A percentile compares a stretch with the other conserved stretches of the same genome.
Evolutionary conservation across 1,284 basidiomycete species (phyloP).

Genomic region (Puccinia coronata): DNA sequence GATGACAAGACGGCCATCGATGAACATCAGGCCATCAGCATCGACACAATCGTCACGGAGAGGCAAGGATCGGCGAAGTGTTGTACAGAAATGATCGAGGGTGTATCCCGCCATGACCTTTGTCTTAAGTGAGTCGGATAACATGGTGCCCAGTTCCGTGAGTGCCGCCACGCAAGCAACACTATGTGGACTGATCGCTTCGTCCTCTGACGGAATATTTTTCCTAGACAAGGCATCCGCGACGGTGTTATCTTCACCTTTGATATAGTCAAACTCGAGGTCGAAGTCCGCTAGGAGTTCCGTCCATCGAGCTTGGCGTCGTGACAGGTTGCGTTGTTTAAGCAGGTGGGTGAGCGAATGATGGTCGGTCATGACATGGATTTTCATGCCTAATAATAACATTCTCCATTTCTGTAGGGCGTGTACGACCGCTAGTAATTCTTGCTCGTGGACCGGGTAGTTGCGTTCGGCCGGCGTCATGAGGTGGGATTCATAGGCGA

Average conservation of each 20-base stretch:
- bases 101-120: neutral
- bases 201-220: slow-evolving; percentile 55
- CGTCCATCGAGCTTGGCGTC: slow-evolving; percentile 54
- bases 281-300: too few relatives aligned
- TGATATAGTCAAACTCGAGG: too few relatives aligned
- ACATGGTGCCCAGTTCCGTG: too few relatives aligned
- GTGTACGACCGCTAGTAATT: too few relatives aligned
- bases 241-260: too few relatives aligned
- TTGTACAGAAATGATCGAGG: neutral
- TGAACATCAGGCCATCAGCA: neutral
- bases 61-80: neutral
- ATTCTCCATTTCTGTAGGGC: neutral
- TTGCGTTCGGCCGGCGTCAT: too few relatives aligned
- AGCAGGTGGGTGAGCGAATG: slow-evolving; percentile 60
- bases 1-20: neutral
- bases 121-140: too few relatives aligned
- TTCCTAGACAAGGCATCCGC: too few relatives aligned
- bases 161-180: too few relatives aligned
- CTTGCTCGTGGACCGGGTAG: too few relatives aligned
- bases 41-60: neutral
- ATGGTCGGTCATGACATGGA: slow-evolving; percentile 61
- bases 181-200: slow-evolving; percentile 55
- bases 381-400: slow-evolving; percentile 53
- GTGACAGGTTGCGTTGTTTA: slow-evolving; percentile 59
- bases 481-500: too few relatives aligned